Base-by-base conservation (phyloP, 192 early-diverging fungal species). In the Backusella westeae region DNA sequence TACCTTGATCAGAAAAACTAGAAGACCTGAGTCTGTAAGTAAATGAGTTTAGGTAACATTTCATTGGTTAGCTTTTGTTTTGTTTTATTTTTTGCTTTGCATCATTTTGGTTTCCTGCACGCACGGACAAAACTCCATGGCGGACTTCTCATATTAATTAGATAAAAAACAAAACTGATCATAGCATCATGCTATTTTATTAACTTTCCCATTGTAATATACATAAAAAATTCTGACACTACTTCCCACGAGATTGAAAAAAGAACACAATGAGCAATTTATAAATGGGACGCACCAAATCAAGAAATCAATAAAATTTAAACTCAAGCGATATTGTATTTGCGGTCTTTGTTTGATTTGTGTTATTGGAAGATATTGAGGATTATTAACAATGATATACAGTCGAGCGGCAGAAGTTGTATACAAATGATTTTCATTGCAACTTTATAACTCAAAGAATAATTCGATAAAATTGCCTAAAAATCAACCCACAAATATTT, bases 41-140 rank as follows among this genome's bases (percentile, higher is more conserved):
- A 23, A 59, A 59, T 59, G 23, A 59, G n/a, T 26, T 59, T 59
- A 26, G n/a, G 53, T 59, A 59, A 12, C 53, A 59, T 23, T 53
- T 53, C 3, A 59, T 59, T 59, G 53, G 53, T 59, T 23, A 10
- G 2, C 53, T 7, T 1, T 44, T 23, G 4, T 52, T 52, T 49
- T 52, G 38, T 49, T 59, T 59, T 59, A 7, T 9, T 59, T 52
- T 59, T 23, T 59, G 53, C 3, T 59, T 59, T 12, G 53, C 23
- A 49, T 49, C 46, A n/a, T 63, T 63, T 63, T 63, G 9, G 56
- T 4, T 63, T 63, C 12, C 56, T 63, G 56, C 56, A 63, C 56
- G 56, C 56, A 63, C 56, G 56, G 56, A 63, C 56, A 63, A 63
- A 63, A 63, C 56, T 63, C 56, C 56, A 49, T 63, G 26, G 56